A percentile compares a stretch with the other conserved stretches of the same genome.
phyloP scores from a whole-genome alignment of 345 rosid species.

The Leavenworthia alabamica region DNA sequence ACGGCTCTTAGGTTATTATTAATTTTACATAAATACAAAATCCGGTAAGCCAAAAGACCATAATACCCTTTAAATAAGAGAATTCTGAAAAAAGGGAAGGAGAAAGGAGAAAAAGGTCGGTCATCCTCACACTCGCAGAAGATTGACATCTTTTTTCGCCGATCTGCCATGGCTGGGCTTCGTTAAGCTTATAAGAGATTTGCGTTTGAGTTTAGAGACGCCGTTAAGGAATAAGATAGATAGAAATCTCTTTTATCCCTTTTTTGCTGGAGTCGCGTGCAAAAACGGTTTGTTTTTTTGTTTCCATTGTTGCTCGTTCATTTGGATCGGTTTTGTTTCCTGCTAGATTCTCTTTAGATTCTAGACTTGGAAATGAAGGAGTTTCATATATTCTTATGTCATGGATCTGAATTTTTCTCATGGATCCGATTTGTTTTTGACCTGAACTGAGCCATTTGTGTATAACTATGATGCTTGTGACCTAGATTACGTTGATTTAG shows the following conservation, averaged over 20 bases:
- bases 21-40: conserved; percentile 6
- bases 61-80: conserved; percentile 3
- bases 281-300: conserved; percentile 12
- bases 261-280: background rate
- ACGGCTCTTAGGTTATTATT: conserved; percentile 3
- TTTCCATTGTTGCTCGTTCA: background rate
- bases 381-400: background rate
- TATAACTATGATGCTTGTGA: background rate
- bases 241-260: conserved; percentile 14
- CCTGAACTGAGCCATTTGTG: background rate
- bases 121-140: conserved; percentile 8
- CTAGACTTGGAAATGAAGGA: background rate
- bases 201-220: background rate
- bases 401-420: conserved; percentile 3
- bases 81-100: conserved; percentile 3
- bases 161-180: conserved; percentile 13
- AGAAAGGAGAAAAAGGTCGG: conserved; percentile 5
- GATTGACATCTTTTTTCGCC: conserved; percentile 13
- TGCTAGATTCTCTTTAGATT: conserved; percentile 12
- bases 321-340: conserved; percentile 8
- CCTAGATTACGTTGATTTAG: conserved; percentile 12
- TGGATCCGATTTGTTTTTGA: conserved; percentile 7
- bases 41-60: background rate
- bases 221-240: conserved; percentile 12
- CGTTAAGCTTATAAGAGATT: background rate